These are phyloP conservation scores for Tolypocladium tundrense DNA, from an alignment of 2,329 filamentous ascomycete species.

Conservation along the genomic window DNA sequence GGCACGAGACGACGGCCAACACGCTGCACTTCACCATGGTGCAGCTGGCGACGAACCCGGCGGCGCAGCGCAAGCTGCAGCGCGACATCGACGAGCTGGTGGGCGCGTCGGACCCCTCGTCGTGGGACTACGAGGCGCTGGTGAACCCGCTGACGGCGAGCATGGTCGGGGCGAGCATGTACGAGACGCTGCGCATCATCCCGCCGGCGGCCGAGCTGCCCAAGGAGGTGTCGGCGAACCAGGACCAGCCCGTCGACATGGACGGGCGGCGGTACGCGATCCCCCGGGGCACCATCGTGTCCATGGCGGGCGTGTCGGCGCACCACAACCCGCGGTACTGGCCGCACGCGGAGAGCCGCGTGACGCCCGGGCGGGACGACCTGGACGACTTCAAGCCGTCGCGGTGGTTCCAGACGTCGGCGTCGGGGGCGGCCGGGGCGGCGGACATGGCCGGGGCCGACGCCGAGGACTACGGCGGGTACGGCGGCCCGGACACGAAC, in stretches of 20 bases:
- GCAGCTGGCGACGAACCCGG: conserved; percentile 55
- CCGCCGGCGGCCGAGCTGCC: conserved; percentile 64
- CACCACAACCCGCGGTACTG: conserved; percentile 66
- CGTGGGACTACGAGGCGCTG: conserved; percentile 62
- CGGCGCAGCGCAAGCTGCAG: conserved; percentile 56
- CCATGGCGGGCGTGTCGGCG: conserved; percentile 41
- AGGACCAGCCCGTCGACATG: conserved; percentile 48
- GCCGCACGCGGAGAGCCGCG: conserved; percentile 41
- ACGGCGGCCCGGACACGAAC: conserved; percentile 50
- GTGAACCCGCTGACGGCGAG: conserved; percentile 57
- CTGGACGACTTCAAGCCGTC: conserved; percentile 61
- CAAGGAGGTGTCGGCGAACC: conserved; percentile 43
- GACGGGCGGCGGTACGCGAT: conserved; percentile 48
- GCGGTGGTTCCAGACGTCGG: conserved; percentile 50
- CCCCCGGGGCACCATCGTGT: conserved; percentile 45
- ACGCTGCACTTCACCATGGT: conserved; percentile 61
- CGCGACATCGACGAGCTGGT: conserved; percentile 58
- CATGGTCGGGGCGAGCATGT: conserved; percentile 65
- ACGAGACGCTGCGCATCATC: conserved; percentile 64
- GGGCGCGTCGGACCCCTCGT: conserved; percentile 41
- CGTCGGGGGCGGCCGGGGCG: conserved; percentile 14
- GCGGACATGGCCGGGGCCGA: conserved; percentile 21
- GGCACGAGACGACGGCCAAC: conserved; percentile 74
- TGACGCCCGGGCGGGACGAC: conserved; percentile 38
- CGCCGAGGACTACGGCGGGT: conserved; percentile 47